phyloP scores from a whole-genome alignment of 2,329 filamentous ascomycete species.

The Elsinoe necatrix region DNA sequence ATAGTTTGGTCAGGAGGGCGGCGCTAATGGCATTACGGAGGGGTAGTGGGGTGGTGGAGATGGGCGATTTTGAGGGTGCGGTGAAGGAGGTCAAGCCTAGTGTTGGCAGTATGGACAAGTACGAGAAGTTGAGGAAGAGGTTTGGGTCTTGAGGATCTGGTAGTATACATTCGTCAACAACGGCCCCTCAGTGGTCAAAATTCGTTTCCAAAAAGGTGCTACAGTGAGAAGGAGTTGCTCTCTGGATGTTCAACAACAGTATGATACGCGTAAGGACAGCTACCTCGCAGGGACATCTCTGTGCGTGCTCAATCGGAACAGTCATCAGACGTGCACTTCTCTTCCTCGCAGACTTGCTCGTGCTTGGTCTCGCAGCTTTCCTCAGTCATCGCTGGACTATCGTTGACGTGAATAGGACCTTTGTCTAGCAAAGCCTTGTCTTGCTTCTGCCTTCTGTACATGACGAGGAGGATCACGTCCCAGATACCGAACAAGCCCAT shows the following conservation, averaged over 20 bases:
- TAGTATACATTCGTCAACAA: too few relatives aligned
- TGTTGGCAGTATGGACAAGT: slow-evolving; percentile 50
- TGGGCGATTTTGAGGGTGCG: slow-evolving; percentile 40
- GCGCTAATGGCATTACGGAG: slow-evolving; percentile 49
- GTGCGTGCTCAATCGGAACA: not conserved
- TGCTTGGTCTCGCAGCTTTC: not conserved
- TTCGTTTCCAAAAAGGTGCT: too few relatives aligned
- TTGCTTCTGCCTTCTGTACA: not conserved
- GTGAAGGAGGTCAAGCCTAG: slow-evolving; percentile 39
- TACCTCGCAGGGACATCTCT: too few relatives aligned
- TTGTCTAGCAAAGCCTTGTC: not conserved
- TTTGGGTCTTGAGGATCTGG: slow-evolving; percentile 16
- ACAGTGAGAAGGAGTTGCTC: too few relatives aligned
- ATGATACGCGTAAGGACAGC: too few relatives aligned
- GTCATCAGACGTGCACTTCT: not conserved
- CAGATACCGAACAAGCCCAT: not conserved
- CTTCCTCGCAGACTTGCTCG: not conserved
- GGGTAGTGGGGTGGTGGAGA: slow-evolving; percentile 37
- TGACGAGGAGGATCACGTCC: not conserved
- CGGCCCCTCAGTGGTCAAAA: too few relatives aligned
- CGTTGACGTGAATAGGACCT: not conserved
- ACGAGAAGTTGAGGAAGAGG: slow-evolving; percentile 44
- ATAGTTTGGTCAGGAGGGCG: slow-evolving; percentile 50
- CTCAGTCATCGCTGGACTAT: not conserved
- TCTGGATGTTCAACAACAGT: too few relatives aligned